phyloP scores from a whole-genome alignment of 345 rosid genomes.

The Murraya paniculata region DNA sequence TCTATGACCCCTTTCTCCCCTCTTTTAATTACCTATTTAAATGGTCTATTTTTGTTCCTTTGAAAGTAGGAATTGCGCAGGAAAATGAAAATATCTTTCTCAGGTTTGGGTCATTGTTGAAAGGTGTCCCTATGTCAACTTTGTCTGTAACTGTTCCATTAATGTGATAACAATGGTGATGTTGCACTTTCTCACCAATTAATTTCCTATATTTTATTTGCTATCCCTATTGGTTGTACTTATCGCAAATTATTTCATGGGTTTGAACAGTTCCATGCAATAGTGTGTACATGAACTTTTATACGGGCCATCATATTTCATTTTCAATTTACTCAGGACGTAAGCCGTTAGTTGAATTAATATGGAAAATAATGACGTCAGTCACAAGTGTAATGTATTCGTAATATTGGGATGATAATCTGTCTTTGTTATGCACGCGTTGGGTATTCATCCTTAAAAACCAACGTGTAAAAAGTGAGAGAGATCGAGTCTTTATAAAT shows the following conservation, averaged over 20 bases:
- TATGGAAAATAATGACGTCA: too few relatives aligned
- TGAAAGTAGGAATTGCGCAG: neutral
- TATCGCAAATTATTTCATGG: neutral
- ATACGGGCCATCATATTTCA: neutral
- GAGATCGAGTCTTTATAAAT: too few relatives aligned
- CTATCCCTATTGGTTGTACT: neutral
- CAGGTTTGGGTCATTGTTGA: neutral
- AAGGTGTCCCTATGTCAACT: neutral
- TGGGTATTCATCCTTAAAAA: too few relatives aligned
- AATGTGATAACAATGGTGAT: neutral
- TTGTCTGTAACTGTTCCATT: neutral
- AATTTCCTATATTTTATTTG: neutral
- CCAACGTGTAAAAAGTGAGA: too few relatives aligned
- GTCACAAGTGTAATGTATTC: too few relatives aligned
- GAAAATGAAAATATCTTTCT: neutral
- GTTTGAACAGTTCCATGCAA: neutral
- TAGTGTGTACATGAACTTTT: neutral
- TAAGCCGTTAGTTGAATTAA: too few relatives aligned
- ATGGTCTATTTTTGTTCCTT: neutral
- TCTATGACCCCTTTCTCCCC: neutral
- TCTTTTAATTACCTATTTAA: neutral
- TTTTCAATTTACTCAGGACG: neutral
- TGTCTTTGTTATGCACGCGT: too few relatives aligned
- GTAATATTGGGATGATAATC: neutral
- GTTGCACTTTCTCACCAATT: neutral